Percentiles rank a stretch among this genome's conserved stretches.
Conservation (phyloP, 495 filamentous ascomycete species). For the Hapsidospora chrysogenum region DNA sequence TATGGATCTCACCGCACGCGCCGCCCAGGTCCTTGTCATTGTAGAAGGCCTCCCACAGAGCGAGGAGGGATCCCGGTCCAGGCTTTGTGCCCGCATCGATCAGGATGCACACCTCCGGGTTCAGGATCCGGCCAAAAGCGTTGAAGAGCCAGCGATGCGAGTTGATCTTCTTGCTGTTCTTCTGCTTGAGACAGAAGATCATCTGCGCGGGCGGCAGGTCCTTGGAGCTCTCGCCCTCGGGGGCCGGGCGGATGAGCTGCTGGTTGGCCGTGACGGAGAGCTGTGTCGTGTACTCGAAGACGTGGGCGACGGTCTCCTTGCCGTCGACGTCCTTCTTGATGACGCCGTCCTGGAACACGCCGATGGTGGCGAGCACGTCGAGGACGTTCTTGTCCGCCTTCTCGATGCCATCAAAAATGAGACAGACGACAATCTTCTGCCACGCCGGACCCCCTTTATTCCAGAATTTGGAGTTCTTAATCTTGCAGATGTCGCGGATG, state of each 20-base stretch:
- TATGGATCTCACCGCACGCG: conserved; percentile 89
- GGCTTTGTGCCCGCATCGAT: conserved; percentile 82
- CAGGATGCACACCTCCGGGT: conserved; percentile 80
- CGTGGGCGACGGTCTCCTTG: conserved; percentile 81
- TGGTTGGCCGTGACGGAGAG: conserved; percentile 67
- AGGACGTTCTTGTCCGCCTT: conserved; percentile 80
- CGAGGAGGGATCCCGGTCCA: conserved; percentile 72
- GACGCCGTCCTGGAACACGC: conserved; percentile 84
- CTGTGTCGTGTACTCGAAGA: conserved; percentile 91
- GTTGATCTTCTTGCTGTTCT: conserved; percentile 96
- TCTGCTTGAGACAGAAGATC: conserved; percentile 87
- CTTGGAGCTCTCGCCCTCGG: conserved; percentile 26
- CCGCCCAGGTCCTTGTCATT: conserved; percentile 47
- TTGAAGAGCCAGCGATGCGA: conserved; percentile 93
- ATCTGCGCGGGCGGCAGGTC: conserved; percentile 50
- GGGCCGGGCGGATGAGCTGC: conserved; percentile 32
- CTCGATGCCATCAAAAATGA: conserved; percentile 85
- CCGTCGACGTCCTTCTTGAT: conserved; percentile 85
- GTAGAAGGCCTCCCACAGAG: conserved; percentile 75
- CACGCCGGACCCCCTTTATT: conserved; percentile 86
- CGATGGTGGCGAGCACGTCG: conserved; percentile 70
- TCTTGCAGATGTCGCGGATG: conserved; percentile 78
- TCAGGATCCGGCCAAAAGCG: conserved; percentile 67
- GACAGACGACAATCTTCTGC: conserved; percentile 85
- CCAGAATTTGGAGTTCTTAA: conserved; percentile 94